phyloP scores from a whole-genome alignment of 305 asterid genomes.

The Fraxinus ornus region DNA sequence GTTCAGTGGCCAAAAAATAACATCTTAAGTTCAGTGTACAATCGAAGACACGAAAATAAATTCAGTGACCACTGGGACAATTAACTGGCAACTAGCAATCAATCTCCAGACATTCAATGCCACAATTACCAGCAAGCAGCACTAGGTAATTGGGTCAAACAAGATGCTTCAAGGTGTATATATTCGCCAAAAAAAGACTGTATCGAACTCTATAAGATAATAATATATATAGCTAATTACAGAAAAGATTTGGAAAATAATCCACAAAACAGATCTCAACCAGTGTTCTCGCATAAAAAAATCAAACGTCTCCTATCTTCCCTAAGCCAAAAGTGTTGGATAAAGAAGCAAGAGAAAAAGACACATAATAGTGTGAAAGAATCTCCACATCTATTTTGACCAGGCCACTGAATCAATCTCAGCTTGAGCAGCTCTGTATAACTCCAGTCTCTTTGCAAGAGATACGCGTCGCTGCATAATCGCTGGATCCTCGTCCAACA shows the following conservation, averaged over 20 bases:
- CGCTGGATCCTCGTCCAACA: slow-evolving; percentile 95
- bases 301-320: not conserved
- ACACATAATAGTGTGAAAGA: not conserved
- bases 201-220: not conserved
- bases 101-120: not conserved
- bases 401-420: slow-evolving; percentile 93
- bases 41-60: not conserved
- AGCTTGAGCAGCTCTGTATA: slow-evolving; percentile 87
- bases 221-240: not conserved
- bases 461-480: slow-evolving; percentile 78
- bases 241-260: not conserved
- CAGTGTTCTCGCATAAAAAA: not conserved
- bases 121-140: not conserved
- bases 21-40: not conserved
- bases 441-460: slow-evolving; percentile 80
- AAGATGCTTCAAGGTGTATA: not conserved
- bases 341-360: not conserved
- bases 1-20: not conserved
- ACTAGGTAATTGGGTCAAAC: not conserved
- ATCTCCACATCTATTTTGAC: slow-evolving; percentile 56
- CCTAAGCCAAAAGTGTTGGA: not conserved
- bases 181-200: not conserved
- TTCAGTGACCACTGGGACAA: not conserved
- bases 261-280: not conserved
- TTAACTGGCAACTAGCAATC: not conserved